Conservation (phyloP, 129 eudicot genomes). For the Ambrosia artemisiifolia region DNA sequence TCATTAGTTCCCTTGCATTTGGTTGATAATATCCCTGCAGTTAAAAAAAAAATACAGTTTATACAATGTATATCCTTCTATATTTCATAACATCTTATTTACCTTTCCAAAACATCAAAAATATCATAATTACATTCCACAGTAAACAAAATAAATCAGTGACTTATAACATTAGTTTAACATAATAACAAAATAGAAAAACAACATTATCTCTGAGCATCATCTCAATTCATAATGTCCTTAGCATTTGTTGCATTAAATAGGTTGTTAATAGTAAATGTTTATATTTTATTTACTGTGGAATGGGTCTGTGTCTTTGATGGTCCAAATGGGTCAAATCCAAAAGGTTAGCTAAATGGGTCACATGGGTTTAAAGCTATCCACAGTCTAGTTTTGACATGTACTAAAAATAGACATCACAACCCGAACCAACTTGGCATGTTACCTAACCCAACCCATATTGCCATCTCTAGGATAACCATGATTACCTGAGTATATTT, state of each 20-base stretch:
- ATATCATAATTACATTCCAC: neutral
- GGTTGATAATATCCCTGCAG: conserved; percentile 63
- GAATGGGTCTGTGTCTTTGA: neutral
- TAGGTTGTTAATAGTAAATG: neutral
- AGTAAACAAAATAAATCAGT: neutral
- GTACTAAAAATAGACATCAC: neutral
- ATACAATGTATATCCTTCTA: neutral
- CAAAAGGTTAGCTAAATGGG: too few species aligned
- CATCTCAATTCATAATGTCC: too few species aligned
- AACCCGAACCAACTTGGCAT: neutral
- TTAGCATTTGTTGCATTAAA: too few species aligned
- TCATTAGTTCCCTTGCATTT: conserved; percentile 72
- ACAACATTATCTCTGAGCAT: neutral
- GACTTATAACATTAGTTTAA: neutral
- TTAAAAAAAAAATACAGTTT: neutral
- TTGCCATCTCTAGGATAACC: neutral
- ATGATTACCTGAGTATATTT: conserved; percentile 51
- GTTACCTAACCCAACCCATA: neutral
- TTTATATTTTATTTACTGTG: neutral
- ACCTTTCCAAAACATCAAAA: too few species aligned
- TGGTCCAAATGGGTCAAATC: neutral
- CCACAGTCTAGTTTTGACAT: too few species aligned
- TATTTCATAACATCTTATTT: too few species aligned
- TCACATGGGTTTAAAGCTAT: too few species aligned
- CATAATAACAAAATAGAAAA: neutral